phyloP scores from a whole-genome alignment of 306 rosid genomes.

The Dalbergia cultrata region DNA sequence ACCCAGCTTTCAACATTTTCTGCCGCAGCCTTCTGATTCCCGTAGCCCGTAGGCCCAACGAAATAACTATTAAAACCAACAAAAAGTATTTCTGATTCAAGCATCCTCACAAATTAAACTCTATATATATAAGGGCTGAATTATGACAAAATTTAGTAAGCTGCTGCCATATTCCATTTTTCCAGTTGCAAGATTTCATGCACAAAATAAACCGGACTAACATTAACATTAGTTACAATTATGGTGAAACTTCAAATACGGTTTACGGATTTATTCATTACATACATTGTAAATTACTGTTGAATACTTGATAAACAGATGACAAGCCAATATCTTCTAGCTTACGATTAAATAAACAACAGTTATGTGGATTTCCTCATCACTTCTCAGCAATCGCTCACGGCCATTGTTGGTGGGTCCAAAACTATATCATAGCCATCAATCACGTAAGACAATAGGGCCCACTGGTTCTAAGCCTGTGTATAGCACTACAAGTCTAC shows the following conservation, averaged over 20 bases:
- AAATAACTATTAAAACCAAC: background rate
- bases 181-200: background rate
- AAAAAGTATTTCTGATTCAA: background rate
- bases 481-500: constrained; percentile 39
- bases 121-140: background rate
- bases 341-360: constrained; percentile 38
- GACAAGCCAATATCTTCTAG: constrained; percentile 25
- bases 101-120: background rate
- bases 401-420: constrained; percentile 44
- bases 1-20: constrained; percentile 9
- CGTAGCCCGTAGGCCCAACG: background rate
- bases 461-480: constrained; percentile 40
- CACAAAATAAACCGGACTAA: background rate
- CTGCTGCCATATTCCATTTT: background rate
- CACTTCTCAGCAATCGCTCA: constrained; percentile 20
- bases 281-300: constrained; percentile 6
- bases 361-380: constrained; percentile 10
- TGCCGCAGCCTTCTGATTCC: background rate
- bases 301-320: constrained; percentile 12
- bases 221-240: background rate
- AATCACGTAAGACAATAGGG: constrained; percentile 46
- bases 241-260: background rate
- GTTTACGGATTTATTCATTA: background rate
- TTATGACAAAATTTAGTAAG: constrained; percentile 28
- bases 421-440: constrained; percentile 38